Evolutionary conservation across 805 yeast genomes (phyloP).

Genomic region (Suhomyces vadensis): DNA sequence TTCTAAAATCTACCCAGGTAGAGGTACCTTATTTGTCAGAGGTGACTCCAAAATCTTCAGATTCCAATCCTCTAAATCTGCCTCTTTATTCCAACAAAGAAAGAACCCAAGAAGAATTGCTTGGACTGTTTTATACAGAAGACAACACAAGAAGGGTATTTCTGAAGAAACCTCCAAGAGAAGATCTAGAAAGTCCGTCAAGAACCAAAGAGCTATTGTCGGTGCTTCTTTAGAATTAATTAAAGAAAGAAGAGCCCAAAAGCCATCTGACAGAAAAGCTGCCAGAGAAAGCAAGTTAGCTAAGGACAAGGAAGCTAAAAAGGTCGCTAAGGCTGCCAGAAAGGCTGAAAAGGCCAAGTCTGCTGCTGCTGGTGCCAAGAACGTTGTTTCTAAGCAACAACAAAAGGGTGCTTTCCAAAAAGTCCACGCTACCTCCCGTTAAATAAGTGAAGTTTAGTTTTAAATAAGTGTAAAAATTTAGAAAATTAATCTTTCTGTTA

Average conservation of each 20-base stretch:
- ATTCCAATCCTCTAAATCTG: conserved; percentile 96
- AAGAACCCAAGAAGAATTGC: conserved; percentile 99
- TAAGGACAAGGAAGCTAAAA: conserved; percentile 83
- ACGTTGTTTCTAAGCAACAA: conserved; percentile 87
- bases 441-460: conserved; percentile 33
- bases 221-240: conserved; percentile 99
- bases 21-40: conserved; percentile 98
- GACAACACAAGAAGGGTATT: conserved; percentile 99
- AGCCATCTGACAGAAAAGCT: conserved; percentile 98
- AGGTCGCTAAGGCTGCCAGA: conserved; percentile 91
- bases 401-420: conserved; percentile 98
- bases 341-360: conserved; percentile 87
- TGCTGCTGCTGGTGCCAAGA: conserved; percentile 71
- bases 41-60: conserved; percentile 99
- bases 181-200: conserved; percentile 96
- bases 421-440: conserved; percentile 96
- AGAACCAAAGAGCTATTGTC: conserved; percentile 98
- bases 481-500: conserved; percentile 10
- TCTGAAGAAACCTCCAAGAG: conserved; percentile 97
- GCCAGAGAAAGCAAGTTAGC: conserved; percentile 88
- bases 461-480: conserved; percentile 10
- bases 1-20: conserved; percentile 99
- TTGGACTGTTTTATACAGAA: conserved; percentile 99
- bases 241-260: conserved; percentile 94
- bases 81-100: conserved; percentile 98